Percentiles rank a stretch among this genome's conserved stretches.
phyloP scores from a whole-genome alignment of 495 filamentous ascomycete species.

The Sordaria brevicollis region DNA sequence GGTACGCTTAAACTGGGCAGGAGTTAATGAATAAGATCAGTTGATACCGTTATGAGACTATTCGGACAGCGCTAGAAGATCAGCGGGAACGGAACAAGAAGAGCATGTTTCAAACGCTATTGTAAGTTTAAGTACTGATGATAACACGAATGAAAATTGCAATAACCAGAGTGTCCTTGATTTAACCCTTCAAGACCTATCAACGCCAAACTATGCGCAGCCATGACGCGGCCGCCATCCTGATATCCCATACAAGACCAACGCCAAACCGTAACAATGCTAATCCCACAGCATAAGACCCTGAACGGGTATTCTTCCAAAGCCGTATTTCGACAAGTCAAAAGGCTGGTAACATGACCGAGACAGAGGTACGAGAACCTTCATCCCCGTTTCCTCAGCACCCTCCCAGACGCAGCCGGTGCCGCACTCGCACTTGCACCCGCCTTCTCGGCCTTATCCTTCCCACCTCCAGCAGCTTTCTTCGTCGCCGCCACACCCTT shows the following conservation, averaged over 20 bases:
- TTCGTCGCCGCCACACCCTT: constrained; percentile 26
- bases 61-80: not conserved
- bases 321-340: not conserved
- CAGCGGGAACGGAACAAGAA: no score
- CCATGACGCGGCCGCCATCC: not conserved
- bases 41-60: not conserved
- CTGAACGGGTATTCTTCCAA: not conserved
- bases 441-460: constrained; percentile 27
- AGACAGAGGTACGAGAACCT: constrained; percentile 5
- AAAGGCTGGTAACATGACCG: not conserved
- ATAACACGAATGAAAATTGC: not conserved
- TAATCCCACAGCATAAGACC: not conserved
- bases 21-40: not conserved
- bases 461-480: constrained; percentile 18
- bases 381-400: constrained; percentile 40
- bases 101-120: not conserved
- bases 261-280: not conserved
- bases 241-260: not conserved
- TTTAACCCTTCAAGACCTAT: not conserved
- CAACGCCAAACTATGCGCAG: not conserved
- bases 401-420: constrained; percentile 22
- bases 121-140: no score
- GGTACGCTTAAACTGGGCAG: not conserved
- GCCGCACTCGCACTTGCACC: constrained; percentile 9
- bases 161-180: not conserved